These are phyloP conservation scores for Chenopodium quinoa DNA, from an alignment of 148 eudicot genomes.

Conservation along the genomic window DNA sequence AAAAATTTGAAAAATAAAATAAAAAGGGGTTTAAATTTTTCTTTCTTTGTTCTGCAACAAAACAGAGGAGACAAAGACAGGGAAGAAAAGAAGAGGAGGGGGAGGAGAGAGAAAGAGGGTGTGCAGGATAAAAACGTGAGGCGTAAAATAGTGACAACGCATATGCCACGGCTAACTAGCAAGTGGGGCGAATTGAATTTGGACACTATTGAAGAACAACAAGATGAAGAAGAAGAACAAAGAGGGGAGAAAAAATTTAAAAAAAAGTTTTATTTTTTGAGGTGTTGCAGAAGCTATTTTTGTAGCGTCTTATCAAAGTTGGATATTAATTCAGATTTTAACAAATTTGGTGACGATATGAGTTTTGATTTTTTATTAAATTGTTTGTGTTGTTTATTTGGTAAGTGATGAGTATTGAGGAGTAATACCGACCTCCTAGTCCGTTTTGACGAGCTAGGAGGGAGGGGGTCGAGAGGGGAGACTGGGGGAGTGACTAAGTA, in stretches of 20 bases:
- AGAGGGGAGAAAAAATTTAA: neutral
- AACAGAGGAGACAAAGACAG: constrained; percentile 21
- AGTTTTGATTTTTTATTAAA: no score
- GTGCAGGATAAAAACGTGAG: neutral
- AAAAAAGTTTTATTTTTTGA: neutral
- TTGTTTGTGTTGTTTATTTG: no score
- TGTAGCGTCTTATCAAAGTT: neutral
- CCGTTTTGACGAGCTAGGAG: no score
- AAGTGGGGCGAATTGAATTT: constrained; percentile 18
- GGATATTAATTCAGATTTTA: neutral
- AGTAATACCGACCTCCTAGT: no score
- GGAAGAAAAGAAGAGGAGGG: neutral
- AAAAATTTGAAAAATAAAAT: neutral
- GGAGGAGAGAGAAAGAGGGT: no score
- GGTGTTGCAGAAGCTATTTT: neutral
- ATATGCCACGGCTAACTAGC: constrained; percentile 19
- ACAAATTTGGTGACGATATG: neutral
- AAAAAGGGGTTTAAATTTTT: neutral
- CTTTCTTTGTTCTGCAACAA: neutral
- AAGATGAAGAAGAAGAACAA: no score
- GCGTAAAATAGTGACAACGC: constrained; percentile 33
- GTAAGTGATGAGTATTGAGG: no score
- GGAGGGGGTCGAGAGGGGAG: no score
- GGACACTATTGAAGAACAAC: constrained; percentile 4
- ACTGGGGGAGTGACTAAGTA: no score